Percentiles rank a stretch among this genome's conserved stretches.
Conservation (phyloP, 306 rosid species). For the Medicago arabica region DNA sequence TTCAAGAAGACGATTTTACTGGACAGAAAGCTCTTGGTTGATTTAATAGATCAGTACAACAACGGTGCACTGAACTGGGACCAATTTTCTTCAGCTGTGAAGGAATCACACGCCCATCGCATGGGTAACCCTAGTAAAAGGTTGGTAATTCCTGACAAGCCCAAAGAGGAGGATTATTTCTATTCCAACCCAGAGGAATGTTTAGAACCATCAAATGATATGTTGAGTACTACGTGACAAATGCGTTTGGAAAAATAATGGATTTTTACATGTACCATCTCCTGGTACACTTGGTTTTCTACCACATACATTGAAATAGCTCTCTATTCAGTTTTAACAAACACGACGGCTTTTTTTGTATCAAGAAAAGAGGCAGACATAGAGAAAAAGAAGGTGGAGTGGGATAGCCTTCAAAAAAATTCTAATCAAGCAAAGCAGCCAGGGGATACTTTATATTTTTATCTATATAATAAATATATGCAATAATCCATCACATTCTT, state of each 20-base stretch:
- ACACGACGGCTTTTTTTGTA: slow-evolving; percentile 50
- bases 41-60: slow-evolving; percentile 76
- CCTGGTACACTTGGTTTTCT: slow-evolving; percentile 56
- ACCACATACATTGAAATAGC: slow-evolving; percentile 46
- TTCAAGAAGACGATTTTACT: slow-evolving; percentile 83
- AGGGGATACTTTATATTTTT: slow-evolving; percentile 52
- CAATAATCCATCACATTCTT: slow-evolving; percentile 77
- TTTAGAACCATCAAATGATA: slow-evolving; percentile 59
- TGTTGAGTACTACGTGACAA: slow-evolving; percentile 63
- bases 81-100: slow-evolving; percentile 84
- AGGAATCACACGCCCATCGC: slow-evolving; percentile 74
- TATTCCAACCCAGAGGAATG: slow-evolving; percentile 94
- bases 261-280: slow-evolving; percentile 48
- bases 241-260: slow-evolving; percentile 41
- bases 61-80: slow-evolving; percentile 70
- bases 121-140: slow-evolving; percentile 83
- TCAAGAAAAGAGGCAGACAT: slow-evolving; percentile 44
- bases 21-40: slow-evolving; percentile 82
- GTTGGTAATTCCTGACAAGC: slow-evolving; percentile 74
- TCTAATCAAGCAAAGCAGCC: slow-evolving; percentile 50
- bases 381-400: slow-evolving; percentile 31
- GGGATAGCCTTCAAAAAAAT: slow-evolving; percentile 49
- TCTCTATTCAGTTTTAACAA: slow-evolving; percentile 51
- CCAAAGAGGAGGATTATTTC: slow-evolving; percentile 97
- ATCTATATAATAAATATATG: slow-evolving; percentile 36